Percentiles rank a stretch among this genome's conserved stretches.
Evolutionary conservation across 768 basidiomycete genomes (phyloP).

Genomic region (Termitomyces sp.): DNA sequence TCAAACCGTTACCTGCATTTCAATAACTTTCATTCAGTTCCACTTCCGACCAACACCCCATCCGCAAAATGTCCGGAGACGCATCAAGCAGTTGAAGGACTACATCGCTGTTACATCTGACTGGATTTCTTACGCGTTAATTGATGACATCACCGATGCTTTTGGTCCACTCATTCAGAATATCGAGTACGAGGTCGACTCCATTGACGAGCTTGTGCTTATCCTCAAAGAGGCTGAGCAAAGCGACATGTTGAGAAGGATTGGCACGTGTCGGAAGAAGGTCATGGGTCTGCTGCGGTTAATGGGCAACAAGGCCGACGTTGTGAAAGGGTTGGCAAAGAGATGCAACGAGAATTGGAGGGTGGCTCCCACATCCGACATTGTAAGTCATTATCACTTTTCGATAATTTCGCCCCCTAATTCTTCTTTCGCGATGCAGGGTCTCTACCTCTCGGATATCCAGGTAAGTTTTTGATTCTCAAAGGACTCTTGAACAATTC

Average conservation of each 20-base stretch:
- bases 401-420: background rate
- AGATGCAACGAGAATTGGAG: constrained; percentile 99
- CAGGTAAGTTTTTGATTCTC: constrained; percentile 44
- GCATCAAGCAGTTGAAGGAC: constrained; percentile 98
- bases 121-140: constrained; percentile 99
- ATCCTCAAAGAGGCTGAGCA: constrained; percentile 96
- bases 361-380: constrained; percentile 96
- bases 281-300: constrained; percentile 96
- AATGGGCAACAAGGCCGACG: constrained; percentile 99
- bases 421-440: constrained; percentile 43
- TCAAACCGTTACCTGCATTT: too few species aligned
- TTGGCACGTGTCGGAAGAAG: constrained; percentile 98
- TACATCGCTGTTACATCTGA: constrained; percentile 98
- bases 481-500: background rate
- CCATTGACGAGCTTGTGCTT: constrained; percentile 95
- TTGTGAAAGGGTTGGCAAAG: constrained; percentile 98
- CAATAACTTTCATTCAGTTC: constrained; percentile 60
- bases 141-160: constrained; percentile 99
- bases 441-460: constrained; percentile 93
- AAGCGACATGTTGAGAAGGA: constrained; percentile 96
- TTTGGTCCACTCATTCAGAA: constrained; percentile 98
- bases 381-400: constrained; percentile 49
- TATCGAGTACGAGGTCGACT: constrained; percentile 99
- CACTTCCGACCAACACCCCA: constrained; percentile 98
- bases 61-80: constrained; percentile 94